Percentiles rank a stretch among this genome's conserved stretches.
These are phyloP conservation scores for Taxillus chinensis DNA, from an alignment of 164 flowering plant species.

Conservation along the genomic window DNA sequence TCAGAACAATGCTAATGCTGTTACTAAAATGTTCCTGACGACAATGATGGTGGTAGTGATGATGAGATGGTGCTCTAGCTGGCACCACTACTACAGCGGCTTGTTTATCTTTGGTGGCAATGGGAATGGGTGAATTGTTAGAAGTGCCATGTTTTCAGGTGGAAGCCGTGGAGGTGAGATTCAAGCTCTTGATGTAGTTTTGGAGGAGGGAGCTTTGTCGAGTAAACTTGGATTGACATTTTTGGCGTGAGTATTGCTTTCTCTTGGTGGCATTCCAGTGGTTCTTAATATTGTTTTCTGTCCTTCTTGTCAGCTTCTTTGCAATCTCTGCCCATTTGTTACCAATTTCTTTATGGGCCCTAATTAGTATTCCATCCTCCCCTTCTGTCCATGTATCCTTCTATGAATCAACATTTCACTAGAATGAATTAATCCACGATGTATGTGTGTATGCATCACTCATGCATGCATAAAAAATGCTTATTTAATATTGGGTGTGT, in stretches of 20 bases:
- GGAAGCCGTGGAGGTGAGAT: conserved; percentile 8
- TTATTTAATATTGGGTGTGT: neutral
- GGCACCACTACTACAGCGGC: too few species aligned
- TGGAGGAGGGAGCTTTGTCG: conserved; percentile 48
- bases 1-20: too few species aligned
- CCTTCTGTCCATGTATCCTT: conserved; percentile 75
- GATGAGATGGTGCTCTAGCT: neutral
- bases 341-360: conserved; percentile 60
- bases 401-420: conserved; percentile 20
- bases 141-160: neutral
- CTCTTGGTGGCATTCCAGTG: conserved; percentile 92
- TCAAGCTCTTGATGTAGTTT: conserved; percentile 65
- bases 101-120: neutral
- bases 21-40: neutral
- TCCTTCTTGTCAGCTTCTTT: conserved; percentile 65
- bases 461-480: neutral
- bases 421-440: too few species aligned
- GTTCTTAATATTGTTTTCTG: conserved; percentile 84
- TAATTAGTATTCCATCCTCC: conserved; percentile 53
- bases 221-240: conserved; percentile 40
- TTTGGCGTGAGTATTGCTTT: conserved; percentile 50
- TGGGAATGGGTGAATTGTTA: neutral
- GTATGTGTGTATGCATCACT: neutral
- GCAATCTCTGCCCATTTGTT: conserved; percentile 95
- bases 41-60: neutral